Evolutionary conservation across 2,329 filamentous ascomycete genomes (phyloP).

Genomic region (Aspergillus sergii): DNA sequence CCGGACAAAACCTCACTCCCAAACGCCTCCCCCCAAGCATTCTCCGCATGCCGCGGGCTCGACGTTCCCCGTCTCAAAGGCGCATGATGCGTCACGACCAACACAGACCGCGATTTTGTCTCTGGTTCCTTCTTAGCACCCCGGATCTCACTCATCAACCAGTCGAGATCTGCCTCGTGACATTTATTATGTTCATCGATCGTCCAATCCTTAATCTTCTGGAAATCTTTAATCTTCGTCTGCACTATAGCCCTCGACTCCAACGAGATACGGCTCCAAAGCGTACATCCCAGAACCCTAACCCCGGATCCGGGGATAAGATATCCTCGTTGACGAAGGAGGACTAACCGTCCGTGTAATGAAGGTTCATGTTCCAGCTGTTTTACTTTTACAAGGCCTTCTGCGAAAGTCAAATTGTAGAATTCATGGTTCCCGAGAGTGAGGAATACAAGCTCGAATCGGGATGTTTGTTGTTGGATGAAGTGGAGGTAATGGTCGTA

Average conservation of each 20-base stretch:
- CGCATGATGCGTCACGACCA: constrained; percentile 57
- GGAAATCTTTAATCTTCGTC: constrained; percentile 56
- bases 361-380: constrained; percentile 31
- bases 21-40: constrained; percentile 47
- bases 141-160: constrained; percentile 49
- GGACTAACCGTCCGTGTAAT: constrained; percentile 28
- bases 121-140: too few species aligned
- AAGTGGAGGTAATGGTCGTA: constrained; percentile 29
- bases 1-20: constrained; percentile 55
- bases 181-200: constrained; percentile 52
- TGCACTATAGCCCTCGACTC: constrained; percentile 44
- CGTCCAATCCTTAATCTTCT: constrained; percentile 56
- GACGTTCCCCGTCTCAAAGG: constrained; percentile 55
- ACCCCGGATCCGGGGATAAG: constrained; percentile 37
- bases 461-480: constrained; percentile 22
- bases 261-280: constrained; percentile 57
- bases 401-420: constrained; percentile 25
- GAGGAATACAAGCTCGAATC: constrained; percentile 27
- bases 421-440: constrained; percentile 35
- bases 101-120: too few species aligned
- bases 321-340: constrained; percentile 30
- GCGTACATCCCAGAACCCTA: constrained; percentile 60
- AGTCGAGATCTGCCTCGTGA: constrained; percentile 53
- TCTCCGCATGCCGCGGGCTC: constrained; percentile 51
- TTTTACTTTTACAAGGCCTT: constrained; percentile 25